Base-by-base conservation (phyloP, 108 stramenopile genomes). In the Tribonema minus region DNA sequence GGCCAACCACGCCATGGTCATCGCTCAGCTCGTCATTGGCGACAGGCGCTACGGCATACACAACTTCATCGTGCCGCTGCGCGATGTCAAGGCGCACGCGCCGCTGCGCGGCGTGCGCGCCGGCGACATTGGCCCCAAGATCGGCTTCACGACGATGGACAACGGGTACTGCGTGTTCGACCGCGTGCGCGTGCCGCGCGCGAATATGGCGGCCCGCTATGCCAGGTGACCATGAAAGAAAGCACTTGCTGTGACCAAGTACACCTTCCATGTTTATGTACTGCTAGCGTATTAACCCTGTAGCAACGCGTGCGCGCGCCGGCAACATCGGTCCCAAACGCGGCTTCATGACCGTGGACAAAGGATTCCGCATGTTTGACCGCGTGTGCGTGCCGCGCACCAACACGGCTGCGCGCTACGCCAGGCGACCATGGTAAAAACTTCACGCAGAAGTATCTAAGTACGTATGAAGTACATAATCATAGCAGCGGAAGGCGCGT, bases 291-390 rank as follows among this genome's bases (percentile, higher is more conserved):
- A n/a, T n/a, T n/a, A n/a, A n/a, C n/a, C n/a, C n/a, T n/a, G n/a
- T n/a, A n/a, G n/a, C n/a, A n/a, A n/a, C n/a, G n/a, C n/a, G 97
- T 2, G 93, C 96, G 4, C 85, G 67, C 31, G 90, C 91, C 5
- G 97, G 97, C 2, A 95, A 98, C 81, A 92, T 96, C 46, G 97
- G 97, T 12, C 94, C 94, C 39, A 98, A 98, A 77, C 93, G 94
- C 80, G 85, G 85, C n/a, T 94, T 94, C 86, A 95, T 94, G 82
- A 91, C 88, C 71, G 93, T 96, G 93, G 97, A 98, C 87, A 98
- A 96, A 87, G 96, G 97, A 3, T 98, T 87, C 88, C 88, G 90
- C 15, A 72, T 68, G 7, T 92, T 98, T 71, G 86, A 91, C 28
- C 75, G 91, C 31, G 94, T 96, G 4, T 66, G 76, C 29, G 91